Evolutionary conservation across 306 rosid species (phyloP).

Genomic region (Cyamopsis tetragonoloba): DNA sequence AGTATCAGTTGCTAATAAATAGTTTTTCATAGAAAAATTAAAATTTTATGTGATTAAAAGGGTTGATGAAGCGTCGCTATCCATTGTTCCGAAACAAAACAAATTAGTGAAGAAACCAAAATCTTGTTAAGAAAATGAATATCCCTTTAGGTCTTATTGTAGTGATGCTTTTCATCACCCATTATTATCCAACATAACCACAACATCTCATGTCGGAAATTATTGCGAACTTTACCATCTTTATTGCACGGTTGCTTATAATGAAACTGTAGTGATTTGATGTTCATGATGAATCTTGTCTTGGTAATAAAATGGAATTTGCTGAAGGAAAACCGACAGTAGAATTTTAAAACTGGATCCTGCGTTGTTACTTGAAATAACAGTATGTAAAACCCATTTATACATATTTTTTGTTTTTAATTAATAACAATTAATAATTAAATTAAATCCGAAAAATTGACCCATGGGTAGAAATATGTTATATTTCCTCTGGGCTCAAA

Average conservation of each 20-base stretch:
- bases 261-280: constrained; percentile 35
- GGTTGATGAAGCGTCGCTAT: constrained; percentile 53
- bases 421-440: neutral
- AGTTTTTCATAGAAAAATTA: too few relatives aligned
- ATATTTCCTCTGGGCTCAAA: too few relatives aligned
- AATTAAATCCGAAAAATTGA: too few relatives aligned
- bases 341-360: constrained; percentile 1
- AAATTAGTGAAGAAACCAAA: constrained; percentile 15
- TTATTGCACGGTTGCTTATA: constrained; percentile 29
- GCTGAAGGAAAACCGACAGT: neutral
- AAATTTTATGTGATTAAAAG: constrained; percentile 23
- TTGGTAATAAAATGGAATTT: constrained; percentile 3
- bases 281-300: constrained; percentile 29
- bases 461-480: too few relatives aligned
- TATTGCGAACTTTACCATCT: constrained; percentile 29
- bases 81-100: constrained; percentile 19
- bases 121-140: neutral
- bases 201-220: constrained; percentile 11
- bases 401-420: neutral
- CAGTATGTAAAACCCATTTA: neutral
- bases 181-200: constrained; percentile 31
- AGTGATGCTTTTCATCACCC: neutral
- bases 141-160: constrained; percentile 10
- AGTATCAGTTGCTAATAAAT: too few relatives aligned
- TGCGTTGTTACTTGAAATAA: neutral